A percentile compares a stretch with the other conserved stretches of the same genome.
phyloP scores from a whole-genome alignment of 306 rosid genomes.

The Corylus americana region DNA sequence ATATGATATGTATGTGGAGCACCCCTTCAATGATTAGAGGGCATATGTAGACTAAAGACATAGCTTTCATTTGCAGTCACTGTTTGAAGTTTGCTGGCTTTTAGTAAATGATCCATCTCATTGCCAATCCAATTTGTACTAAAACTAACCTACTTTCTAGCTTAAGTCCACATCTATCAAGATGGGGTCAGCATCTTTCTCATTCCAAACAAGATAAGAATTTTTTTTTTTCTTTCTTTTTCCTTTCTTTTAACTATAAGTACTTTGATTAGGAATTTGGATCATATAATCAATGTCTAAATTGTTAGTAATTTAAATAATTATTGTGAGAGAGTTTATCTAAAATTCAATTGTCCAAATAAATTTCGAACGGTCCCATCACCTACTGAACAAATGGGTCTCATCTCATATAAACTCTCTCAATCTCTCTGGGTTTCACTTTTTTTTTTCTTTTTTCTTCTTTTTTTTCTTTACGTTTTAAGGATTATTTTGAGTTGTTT shows the following conservation, averaged over 20 bases:
- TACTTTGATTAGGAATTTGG: too few species aligned
- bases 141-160: background rate
- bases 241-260: background rate
- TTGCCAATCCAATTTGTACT: background rate
- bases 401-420: too few species aligned
- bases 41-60: constrained; percentile 15
- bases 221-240: background rate
- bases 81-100: constrained; percentile 17
- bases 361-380: too few species aligned
- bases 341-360: too few species aligned
- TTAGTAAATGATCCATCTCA: constrained; percentile 4
- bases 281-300: too few species aligned
- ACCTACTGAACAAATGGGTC: too few species aligned
- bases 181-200: background rate
- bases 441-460: too few species aligned
- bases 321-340: background rate
- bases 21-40: constrained; percentile 19
- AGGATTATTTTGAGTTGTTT: too few species aligned
- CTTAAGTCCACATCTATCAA: background rate
- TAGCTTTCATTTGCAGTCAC: constrained; percentile 9
- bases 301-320: background rate
- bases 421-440: too few species aligned
- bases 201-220: background rate
- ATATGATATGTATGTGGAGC: constrained; percentile 17
- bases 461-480: too few species aligned